These are phyloP conservation scores for Coemansia asiatica DNA, from an alignment of 192 early-diverging fungal species.

Conservation along the genomic window DNA sequence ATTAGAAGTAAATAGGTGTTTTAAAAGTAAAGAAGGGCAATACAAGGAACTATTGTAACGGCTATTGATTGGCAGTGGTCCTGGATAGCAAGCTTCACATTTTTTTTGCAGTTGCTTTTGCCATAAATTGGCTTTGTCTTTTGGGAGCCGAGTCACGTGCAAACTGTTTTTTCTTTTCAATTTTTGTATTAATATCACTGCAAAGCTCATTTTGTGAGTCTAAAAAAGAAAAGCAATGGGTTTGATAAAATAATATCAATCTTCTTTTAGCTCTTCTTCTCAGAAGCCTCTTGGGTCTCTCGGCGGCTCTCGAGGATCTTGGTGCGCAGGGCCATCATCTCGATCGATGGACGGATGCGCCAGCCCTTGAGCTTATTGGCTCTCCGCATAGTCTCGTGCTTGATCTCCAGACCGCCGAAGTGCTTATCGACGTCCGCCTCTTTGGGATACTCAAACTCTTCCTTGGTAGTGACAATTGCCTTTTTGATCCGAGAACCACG, in stretches of 20 bases:
- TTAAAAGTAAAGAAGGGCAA: too few relatives aligned
- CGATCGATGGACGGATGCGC: slow-evolving; percentile 29
- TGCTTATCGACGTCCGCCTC: slow-evolving; percentile 45
- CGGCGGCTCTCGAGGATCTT: slow-evolving; percentile 15
- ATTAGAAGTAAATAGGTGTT: background rate
- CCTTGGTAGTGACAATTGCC: slow-evolving; percentile 69
- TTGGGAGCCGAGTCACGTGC: slow-evolving; percentile 12
- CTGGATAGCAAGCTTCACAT: too few relatives aligned
- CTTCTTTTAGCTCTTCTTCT: background rate
- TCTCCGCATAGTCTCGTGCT: slow-evolving; percentile 28
- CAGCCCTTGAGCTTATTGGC: slow-evolving; percentile 50
- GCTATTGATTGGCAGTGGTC: too few relatives aligned
- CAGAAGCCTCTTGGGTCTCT: background rate
- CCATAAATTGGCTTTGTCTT: background rate
- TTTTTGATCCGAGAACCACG: slow-evolving; percentile 59
- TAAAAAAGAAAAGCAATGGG: too few relatives aligned
- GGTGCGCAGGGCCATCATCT: slow-evolving; percentile 19
- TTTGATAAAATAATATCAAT: too few relatives aligned
- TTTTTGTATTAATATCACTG: too few relatives aligned
- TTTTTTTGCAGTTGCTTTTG: too few relatives aligned
- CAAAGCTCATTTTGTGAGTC: too few relatives aligned
- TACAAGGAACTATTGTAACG: too few relatives aligned
- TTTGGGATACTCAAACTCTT: slow-evolving; percentile 64
- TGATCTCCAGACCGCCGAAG: slow-evolving; percentile 40
- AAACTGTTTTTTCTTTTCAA: background rate